Conservation (phyloP, 176 grass and related monocot genomes). For the Cocos nucifera region DNA sequence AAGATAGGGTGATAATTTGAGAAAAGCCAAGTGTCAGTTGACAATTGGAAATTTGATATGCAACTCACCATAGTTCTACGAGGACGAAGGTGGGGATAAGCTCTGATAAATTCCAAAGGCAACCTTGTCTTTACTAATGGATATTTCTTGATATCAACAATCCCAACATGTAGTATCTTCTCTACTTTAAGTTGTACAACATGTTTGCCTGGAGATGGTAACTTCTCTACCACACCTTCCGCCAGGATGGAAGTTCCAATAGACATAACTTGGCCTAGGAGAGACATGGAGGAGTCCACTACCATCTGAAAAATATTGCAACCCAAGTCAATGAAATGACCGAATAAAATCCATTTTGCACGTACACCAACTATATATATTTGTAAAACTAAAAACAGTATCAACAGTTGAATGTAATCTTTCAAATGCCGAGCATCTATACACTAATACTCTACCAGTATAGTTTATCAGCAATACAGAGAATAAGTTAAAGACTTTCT, state of each 20-base stretch:
- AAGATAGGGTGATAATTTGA: no score
- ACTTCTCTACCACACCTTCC: constrained; percentile 39
- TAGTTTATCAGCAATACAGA: no score
- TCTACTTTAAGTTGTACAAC: constrained; percentile 43
- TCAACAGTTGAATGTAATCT: no score
- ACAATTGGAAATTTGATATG: no score
- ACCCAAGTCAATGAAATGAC: no score
- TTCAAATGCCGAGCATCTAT: no score
- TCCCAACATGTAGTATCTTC: constrained; percentile 44
- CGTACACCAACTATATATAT: no score
- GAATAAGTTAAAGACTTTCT: no score
- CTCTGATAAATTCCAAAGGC: constrained; percentile 28
- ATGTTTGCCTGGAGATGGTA: constrained; percentile 5
- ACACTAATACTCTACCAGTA: no score
- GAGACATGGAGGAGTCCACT: constrained; percentile 41
- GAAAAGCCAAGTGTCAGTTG: no score
- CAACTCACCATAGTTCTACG: constrained; percentile 33
- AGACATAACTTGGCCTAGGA: constrained; percentile 32
- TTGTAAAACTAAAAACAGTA: no score
- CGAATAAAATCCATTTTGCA: no score
- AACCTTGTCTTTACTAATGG: constrained; percentile 29
- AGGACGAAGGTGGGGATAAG: constrained; percentile 32
- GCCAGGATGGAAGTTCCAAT: constrained; percentile 44
- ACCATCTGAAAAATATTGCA: constrained; percentile 28
- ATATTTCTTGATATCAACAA: constrained; percentile 32